A percentile compares a stretch with the other conserved stretches of the same genome.
Evolutionary conservation across 257 asterid species (phyloP).

Genomic region (Lavandula angustifolia): DNA sequence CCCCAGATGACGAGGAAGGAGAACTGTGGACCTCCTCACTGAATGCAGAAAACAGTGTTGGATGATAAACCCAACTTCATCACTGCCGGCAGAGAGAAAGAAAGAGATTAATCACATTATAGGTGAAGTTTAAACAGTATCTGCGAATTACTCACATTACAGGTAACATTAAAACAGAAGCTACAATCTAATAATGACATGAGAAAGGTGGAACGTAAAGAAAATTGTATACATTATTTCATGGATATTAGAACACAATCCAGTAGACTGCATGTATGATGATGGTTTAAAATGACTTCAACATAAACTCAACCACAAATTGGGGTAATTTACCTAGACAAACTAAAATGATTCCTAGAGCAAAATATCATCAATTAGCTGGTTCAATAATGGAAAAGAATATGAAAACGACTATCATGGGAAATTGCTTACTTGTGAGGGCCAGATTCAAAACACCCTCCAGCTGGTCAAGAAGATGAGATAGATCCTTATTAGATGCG

Average conservation of each 20-base stretch:
- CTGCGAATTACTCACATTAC: slow-evolving; percentile 2
- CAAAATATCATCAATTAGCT: too few species aligned
- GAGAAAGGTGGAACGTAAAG: neutral
- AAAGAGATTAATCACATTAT: slow-evolving; percentile 8
- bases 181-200: slow-evolving; percentile 3
- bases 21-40: slow-evolving; percentile 40
- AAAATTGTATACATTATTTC: neutral
- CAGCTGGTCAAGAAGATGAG: slow-evolving; percentile 54
- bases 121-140: slow-evolving; percentile 11
- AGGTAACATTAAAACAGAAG: slow-evolving; percentile 1
- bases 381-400: neutral
- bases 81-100: slow-evolving; percentile 44
- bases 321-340: neutral
- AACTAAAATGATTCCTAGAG: too few species aligned
- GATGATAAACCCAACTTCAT: slow-evolving; percentile 94
- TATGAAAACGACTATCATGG: neutral
- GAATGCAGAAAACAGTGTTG: slow-evolving; percentile 66
- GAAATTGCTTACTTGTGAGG: slow-evolving; percentile 58
- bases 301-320: neutral
- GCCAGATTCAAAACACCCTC: slow-evolving; percentile 60
- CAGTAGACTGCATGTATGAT: too few species aligned
- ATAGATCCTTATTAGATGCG: slow-evolving; percentile 29
- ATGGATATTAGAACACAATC: neutral
- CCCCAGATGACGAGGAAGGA: slow-evolving; percentile 31
- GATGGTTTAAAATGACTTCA: slow-evolving; percentile 16